phyloP scores from a whole-genome alignment of 1,284 basidiomycete species.

The Chiua sp. region DNA sequence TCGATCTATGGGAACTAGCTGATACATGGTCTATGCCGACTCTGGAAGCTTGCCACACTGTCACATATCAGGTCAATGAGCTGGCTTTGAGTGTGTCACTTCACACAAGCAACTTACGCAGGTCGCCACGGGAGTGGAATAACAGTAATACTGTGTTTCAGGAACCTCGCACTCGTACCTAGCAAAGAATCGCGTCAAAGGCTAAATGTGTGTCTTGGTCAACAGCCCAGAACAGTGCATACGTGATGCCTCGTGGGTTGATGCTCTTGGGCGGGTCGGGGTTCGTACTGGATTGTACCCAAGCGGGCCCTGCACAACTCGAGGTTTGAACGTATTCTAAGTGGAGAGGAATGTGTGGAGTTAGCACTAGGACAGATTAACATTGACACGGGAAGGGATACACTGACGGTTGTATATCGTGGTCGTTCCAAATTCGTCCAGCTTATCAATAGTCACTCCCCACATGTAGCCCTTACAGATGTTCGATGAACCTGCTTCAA shows the following conservation, averaged over 20 bases:
- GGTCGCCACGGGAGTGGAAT: conserved; percentile 12
- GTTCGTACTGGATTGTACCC: conserved; percentile 20
- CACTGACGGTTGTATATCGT: conserved; percentile 21
- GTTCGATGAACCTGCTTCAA: not conserved
- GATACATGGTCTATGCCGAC: too few species aligned
- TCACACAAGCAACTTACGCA: conserved; percentile 18
- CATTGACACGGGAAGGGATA: not conserved
- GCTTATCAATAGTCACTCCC: conserved; percentile 16
- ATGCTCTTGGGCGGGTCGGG: conserved; percentile 22
- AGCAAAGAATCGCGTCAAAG: not conserved
- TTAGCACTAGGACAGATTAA: not conserved
- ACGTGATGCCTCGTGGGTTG: conserved; percentile 11
- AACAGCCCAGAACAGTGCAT: conserved; percentile 1
- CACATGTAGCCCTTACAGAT: conserved; percentile 20
- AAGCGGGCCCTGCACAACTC: conserved; percentile 14
- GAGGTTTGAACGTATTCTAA: conserved; percentile 17
- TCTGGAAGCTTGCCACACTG: conserved; percentile 17
- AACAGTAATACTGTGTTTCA: conserved; percentile 16
- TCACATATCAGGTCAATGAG: too few species aligned
- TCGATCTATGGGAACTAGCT: too few species aligned
- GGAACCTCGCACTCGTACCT: conserved; percentile 27
- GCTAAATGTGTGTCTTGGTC: not conserved
- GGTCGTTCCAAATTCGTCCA: not conserved
- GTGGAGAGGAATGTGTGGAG: not conserved
- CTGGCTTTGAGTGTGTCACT: too few species aligned